Percentiles rank a stretch among this genome's conserved stretches.
Conservation (phyloP, 2,329 filamentous ascomycete genomes). For the Pyricularia pennisetigena region DNA sequence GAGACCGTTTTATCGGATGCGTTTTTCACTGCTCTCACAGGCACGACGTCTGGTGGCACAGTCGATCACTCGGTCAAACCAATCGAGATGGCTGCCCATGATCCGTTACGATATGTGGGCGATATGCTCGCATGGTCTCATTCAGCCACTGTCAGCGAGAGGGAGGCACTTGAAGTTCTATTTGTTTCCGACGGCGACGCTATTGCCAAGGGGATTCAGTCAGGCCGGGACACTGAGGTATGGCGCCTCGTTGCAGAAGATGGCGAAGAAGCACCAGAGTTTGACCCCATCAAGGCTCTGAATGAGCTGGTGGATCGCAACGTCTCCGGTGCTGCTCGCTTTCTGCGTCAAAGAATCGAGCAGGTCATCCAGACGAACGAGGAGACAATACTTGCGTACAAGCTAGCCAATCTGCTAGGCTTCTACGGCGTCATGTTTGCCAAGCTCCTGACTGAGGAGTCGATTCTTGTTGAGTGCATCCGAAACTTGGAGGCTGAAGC, state of each 20-base stretch:
- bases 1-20: conserved; percentile 80
- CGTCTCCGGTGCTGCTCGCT: conserved; percentile 67
- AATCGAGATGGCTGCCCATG: conserved; percentile 88
- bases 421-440: conserved; percentile 86
- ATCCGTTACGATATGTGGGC: conserved; percentile 81
- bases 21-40: conserved; percentile 82
- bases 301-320: conserved; percentile 82
- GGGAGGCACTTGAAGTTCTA: conserved; percentile 81
- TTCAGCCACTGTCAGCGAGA: conserved; percentile 85
- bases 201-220: conserved; percentile 71
- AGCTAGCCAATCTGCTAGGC: conserved; percentile 75
- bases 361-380: conserved; percentile 90
- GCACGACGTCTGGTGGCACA: conserved; percentile 42
- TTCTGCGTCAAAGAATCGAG: conserved; percentile 83
- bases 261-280: conserved; percentile 42
- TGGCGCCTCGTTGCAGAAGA: conserved; percentile 63
- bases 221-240: conserved; percentile 71
- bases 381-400: conserved; percentile 80
- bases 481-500: conserved; percentile 63
- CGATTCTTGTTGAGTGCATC: conserved; percentile 61
- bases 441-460: conserved; percentile 62
- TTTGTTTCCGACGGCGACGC: conserved; percentile 89
- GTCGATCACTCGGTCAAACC: conserved; percentile 64
- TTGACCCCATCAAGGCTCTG: conserved; percentile 73
- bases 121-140: conserved; percentile 98